Conservation (phyloP, 2,329 filamentous ascomycete genomes). For the Curvularia lunata region DNA sequence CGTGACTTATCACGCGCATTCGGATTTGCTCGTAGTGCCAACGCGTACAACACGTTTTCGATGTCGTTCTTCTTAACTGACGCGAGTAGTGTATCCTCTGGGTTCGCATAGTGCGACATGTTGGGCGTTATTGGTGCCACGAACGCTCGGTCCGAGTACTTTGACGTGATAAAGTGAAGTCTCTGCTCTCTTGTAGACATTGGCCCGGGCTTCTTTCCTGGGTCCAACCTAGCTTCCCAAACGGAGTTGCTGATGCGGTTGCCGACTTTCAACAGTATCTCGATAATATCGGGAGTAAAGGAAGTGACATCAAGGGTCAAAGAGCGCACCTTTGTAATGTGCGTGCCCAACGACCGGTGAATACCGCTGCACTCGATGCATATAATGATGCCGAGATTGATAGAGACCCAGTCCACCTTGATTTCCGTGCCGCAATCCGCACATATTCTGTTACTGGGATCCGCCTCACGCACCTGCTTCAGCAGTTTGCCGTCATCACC, state of each 20-base stretch:
- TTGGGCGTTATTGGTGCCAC: constrained; percentile 79
- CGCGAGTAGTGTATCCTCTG: constrained; percentile 88
- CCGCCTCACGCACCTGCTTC: constrained; percentile 84
- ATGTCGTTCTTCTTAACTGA: constrained; percentile 97
- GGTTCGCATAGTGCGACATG: constrained; percentile 74
- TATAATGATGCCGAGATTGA: constrained; percentile 93
- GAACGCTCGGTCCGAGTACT: constrained; percentile 85
- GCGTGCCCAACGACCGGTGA: constrained; percentile 92
- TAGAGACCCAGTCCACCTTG: constrained; percentile 98
- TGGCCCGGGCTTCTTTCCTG: constrained; percentile 72
- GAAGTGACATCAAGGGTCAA: constrained; percentile 94
- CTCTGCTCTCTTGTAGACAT: constrained; percentile 87
- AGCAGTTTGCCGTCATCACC: constrained; percentile 87
- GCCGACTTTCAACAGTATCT: constrained; percentile 86
- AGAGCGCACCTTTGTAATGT: constrained; percentile 96
- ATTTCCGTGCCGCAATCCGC: constrained; percentile 90
- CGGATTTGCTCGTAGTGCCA: constrained; percentile 84
- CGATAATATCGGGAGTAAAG: constrained; percentile 96
- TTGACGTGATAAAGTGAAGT: constrained; percentile 91
- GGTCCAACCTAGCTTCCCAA: constrained; percentile 87
- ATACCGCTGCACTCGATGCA: constrained; percentile 99
- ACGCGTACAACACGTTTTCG: constrained; percentile 86
- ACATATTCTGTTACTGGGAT: constrained; percentile 91
- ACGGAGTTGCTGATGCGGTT: constrained; percentile 96
- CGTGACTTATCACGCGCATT: constrained; percentile 81